These are phyloP conservation scores for Blastobotrys petasosporus DNA, from an alignment of 1,139 yeast genomes.

Conservation along the genomic window DNA sequence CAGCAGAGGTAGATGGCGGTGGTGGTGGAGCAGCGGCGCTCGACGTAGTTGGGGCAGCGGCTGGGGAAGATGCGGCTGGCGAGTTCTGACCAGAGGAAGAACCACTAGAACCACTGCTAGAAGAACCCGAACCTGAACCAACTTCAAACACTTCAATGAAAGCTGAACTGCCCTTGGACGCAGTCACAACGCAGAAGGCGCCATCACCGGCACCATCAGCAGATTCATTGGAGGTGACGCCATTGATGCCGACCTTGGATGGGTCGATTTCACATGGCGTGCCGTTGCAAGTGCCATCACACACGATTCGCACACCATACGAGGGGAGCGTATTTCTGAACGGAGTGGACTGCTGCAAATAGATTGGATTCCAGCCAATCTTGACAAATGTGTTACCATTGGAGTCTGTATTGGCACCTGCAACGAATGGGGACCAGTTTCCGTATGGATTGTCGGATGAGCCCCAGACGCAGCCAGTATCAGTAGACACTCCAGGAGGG, in stretches of 20 bases:
- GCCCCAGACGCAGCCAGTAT: slow-evolving; percentile 86
- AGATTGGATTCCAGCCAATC: slow-evolving; percentile 88
- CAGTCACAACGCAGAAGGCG: slow-evolving; percentile 78
- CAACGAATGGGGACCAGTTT: slow-evolving; percentile 91
- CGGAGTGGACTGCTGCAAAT: slow-evolving; percentile 52
- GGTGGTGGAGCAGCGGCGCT: slow-evolving; percentile 9
- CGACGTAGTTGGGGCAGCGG: slow-evolving; percentile 28
- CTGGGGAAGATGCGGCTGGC: slow-evolving; percentile 10
- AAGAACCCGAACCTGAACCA: slow-evolving; percentile 8
- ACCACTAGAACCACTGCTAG: slow-evolving; percentile 11
- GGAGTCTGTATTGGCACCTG: slow-evolving; percentile 76
- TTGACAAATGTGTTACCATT: slow-evolving; percentile 67
- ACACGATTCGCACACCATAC: slow-evolving; percentile 68
- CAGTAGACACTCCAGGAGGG: slow-evolving; percentile 73
- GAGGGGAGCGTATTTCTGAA: slow-evolving; percentile 51
- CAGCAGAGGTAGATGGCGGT: slow-evolving; percentile 5
- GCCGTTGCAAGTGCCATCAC: slow-evolving; percentile 72
- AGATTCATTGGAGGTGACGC: slow-evolving; percentile 43
- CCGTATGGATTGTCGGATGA: slow-evolving; percentile 59
- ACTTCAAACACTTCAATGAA: slow-evolving; percentile 62
- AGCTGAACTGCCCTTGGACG: slow-evolving; percentile 56
- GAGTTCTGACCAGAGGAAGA: slow-evolving; percentile 9
- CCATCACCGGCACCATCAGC: slow-evolving; percentile 59
- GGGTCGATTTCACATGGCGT: slow-evolving; percentile 77
- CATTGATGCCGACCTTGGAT: slow-evolving; percentile 49